Percentiles rank a stretch among this genome's conserved stretches.
phyloP scores from a whole-genome alignment of 2,329 filamentous ascomycete species.

The Acrocalymma vagum region DNA sequence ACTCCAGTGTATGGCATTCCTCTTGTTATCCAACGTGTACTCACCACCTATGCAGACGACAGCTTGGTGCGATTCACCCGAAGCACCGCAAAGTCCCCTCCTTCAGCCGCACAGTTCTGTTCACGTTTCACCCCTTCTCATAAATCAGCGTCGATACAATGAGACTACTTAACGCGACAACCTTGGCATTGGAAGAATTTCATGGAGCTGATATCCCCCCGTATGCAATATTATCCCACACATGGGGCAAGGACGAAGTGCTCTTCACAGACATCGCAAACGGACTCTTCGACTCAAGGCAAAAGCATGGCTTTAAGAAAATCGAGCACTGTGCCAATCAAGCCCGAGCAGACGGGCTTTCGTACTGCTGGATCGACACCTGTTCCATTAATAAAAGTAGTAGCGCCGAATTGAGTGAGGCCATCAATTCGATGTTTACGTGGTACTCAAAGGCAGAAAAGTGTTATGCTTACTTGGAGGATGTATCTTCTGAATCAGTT shows the following conservation, averaged over 20 bases:
- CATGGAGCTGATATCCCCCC: too few relatives aligned
- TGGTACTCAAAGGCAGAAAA: conserved; percentile 2
- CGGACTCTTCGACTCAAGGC: background rate
- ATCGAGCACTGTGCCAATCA: conserved; percentile 12
- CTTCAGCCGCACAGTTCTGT: too few relatives aligned
- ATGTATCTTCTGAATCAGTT: background rate
- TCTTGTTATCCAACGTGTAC: too few relatives aligned
- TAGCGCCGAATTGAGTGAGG: conserved; percentile 8
- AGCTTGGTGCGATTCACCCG: too few relatives aligned
- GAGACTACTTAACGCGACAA: too few relatives aligned
- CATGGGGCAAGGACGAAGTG: conserved; percentile 12
- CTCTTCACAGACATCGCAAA: conserved; percentile 4
- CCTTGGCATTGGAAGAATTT: too few relatives aligned
- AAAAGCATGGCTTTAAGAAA: conserved; percentile 10
- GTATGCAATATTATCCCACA: too few relatives aligned
- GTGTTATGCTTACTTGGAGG: conserved; percentile 15
- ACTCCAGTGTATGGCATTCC: too few relatives aligned
- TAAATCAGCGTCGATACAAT: too few relatives aligned
- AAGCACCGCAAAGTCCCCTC: too few relatives aligned
- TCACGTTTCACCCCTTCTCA: too few relatives aligned
- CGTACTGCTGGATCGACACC: conserved; percentile 25
- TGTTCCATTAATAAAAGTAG: conserved; percentile 16
- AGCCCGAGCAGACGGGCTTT: conserved; percentile 9
- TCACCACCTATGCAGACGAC: too few relatives aligned
- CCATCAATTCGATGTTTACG: conserved; percentile 6